Conservation (phyloP, 305 asterid species). For the Salvia sclarea region DNA sequence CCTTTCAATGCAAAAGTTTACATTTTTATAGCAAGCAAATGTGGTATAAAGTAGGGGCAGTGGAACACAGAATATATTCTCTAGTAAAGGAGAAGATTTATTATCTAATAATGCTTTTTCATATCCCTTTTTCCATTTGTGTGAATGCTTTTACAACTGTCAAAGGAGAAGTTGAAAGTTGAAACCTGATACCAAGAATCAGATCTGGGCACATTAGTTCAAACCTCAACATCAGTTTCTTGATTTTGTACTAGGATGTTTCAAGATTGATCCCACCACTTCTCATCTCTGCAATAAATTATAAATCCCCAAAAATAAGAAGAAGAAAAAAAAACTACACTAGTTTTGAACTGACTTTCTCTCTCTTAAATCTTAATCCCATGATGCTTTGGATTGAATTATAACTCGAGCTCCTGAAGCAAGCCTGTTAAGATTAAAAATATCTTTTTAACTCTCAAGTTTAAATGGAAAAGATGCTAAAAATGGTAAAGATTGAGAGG, state of each 20-base stretch:
- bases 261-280: slow-evolving; percentile 8
- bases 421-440: slow-evolving; percentile 56
- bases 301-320: not conserved
- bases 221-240: not conserved
- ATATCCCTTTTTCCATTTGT: slow-evolving; percentile 5
- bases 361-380: slow-evolving; percentile 11
- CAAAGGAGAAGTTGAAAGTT: not conserved
- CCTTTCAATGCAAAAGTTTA: not conserved
- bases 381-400: slow-evolving; percentile 53
- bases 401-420: slow-evolving; percentile 96
- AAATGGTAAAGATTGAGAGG: not conserved
- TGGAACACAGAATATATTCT: slow-evolving; percentile 33
- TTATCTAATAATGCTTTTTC: slow-evolving; percentile 26
- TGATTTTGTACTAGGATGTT: slow-evolving; percentile 15
- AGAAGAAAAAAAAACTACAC: not conserved
- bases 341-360: slow-evolving; percentile 1
- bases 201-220: not conserved
- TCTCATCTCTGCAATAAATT: not conserved
- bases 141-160: slow-evolving; percentile 29
- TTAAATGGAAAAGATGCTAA: slow-evolving; percentile 11
- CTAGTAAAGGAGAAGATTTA: slow-evolving; percentile 15
- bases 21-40: not conserved
- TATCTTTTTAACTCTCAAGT: slow-evolving; percentile 11
- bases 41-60: not conserved
- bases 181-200: slow-evolving; percentile 18